These are phyloP conservation scores for Neolentinus lepideus DNA, from an alignment of 1,284 basidiomycete species.

Conservation along the genomic window DNA sequence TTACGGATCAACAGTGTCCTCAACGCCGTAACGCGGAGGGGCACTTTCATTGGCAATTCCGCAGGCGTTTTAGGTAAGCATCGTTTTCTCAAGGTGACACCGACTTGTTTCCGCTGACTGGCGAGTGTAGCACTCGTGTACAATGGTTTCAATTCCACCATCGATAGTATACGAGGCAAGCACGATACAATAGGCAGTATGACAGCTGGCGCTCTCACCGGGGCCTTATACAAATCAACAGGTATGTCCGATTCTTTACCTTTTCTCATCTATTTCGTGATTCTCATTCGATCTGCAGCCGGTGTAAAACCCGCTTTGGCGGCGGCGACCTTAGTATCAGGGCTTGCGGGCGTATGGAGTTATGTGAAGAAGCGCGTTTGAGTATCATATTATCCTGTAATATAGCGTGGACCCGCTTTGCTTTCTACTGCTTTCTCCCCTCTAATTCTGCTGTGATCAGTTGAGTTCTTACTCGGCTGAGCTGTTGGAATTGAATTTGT, in stretches of 20 bases:
- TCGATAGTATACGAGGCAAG: conserved; percentile 84
- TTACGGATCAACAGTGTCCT: conserved; percentile 95
- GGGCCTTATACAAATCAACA: conserved; percentile 90
- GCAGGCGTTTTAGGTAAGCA: conserved; percentile 90
- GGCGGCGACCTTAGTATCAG: conserved; percentile 85
- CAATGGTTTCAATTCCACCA: conserved; percentile 92
- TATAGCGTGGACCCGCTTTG: conserved; percentile 15
- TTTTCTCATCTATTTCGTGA: conserved; percentile 18
- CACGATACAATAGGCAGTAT: conserved; percentile 92
- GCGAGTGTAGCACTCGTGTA: conserved; percentile 74
- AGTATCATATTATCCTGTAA: conserved; percentile 21
- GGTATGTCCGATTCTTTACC: conserved; percentile 49
- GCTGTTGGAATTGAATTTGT: background rate
- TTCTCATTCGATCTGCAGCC: conserved; percentile 47
- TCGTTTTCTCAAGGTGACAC: conserved; percentile 13
- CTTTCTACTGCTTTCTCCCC: conserved; percentile 8
- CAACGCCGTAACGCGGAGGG: conserved; percentile 94
- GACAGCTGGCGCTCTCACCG: conserved; percentile 87
- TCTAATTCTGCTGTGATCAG: background rate
- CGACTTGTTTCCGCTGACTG: conserved; percentile 25
- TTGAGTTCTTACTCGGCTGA: background rate
- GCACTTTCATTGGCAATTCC: conserved; percentile 97
- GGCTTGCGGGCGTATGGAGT: conserved; percentile 86
- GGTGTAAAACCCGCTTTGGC: conserved; percentile 86
- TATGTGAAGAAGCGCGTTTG: conserved; percentile 79